Percentiles rank a stretch among this genome's conserved stretches.
These are phyloP conservation scores for Aspergillus brunneoviolaceus DNA, from an alignment of 2,329 filamentous ascomycete species.

Conservation along the genomic window DNA sequence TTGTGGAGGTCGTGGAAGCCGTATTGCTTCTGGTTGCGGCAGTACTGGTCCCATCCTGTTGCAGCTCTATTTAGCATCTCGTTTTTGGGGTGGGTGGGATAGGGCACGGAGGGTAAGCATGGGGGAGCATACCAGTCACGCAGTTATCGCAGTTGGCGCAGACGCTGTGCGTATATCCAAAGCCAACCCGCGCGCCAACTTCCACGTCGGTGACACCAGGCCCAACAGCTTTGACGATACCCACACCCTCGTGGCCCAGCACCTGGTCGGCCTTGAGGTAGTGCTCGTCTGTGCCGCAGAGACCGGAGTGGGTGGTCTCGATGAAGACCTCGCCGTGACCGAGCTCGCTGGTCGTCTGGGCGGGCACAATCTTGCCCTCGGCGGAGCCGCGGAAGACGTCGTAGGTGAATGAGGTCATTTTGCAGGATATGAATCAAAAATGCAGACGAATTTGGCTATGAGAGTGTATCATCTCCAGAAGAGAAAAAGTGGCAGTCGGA, in stretches of 20 bases:
- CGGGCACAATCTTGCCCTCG: slow-evolving; percentile 16
- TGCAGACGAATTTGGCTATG: too few species aligned
- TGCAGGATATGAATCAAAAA: too few species aligned
- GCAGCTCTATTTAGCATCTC: neutral
- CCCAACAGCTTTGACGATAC: slow-evolving; percentile 49
- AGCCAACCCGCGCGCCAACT: slow-evolving; percentile 38
- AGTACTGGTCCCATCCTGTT: slow-evolving; percentile 25
- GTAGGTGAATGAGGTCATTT: slow-evolving; percentile 7
- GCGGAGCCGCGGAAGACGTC: slow-evolving; percentile 21
- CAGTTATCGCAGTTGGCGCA: slow-evolving; percentile 36
- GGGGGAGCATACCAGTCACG: slow-evolving; percentile 15
- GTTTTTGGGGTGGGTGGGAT: neutral
- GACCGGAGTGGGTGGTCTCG: slow-evolving; percentile 22
- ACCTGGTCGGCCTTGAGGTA: slow-evolving; percentile 21
- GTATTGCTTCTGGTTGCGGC: slow-evolving; percentile 26
- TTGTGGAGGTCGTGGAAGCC: slow-evolving; percentile 29
- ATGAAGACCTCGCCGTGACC: slow-evolving; percentile 19
- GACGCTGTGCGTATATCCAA: slow-evolving; percentile 29
- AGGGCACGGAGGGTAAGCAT: too few species aligned
- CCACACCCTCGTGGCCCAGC: slow-evolving; percentile 56
- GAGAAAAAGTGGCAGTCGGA: neutral
- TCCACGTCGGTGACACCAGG: slow-evolving; percentile 47
- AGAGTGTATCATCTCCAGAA: neutral
- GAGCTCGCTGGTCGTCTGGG: slow-evolving; percentile 9
- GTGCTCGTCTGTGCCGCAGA: slow-evolving; percentile 27